Conservation (phyloP, 2,329 filamentous ascomycete genomes). For the Seiridium cupressi region DNA sequence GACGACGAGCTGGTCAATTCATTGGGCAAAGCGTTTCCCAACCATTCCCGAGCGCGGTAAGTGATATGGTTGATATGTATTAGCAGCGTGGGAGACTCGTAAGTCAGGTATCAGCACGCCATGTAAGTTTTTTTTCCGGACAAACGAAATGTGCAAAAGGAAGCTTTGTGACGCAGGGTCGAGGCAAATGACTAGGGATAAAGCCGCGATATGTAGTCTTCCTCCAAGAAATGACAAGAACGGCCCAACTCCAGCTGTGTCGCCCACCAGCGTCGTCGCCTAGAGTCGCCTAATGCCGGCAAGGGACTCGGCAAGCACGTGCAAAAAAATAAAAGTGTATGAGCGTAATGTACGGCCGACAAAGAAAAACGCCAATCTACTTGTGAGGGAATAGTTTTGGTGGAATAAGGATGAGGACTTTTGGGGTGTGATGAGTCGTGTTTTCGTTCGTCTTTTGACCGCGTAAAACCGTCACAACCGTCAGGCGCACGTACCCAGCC, state of each 20-base stretch:
- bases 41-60: background rate
- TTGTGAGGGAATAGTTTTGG: background rate
- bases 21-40: background rate
- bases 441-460: constrained; percentile 10
- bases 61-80: background rate
- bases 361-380: background rate
- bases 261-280: background rate
- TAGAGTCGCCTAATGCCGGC: background rate
- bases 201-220: background rate
- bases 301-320: background rate
- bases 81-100: background rate
- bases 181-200: background rate
- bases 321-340: background rate
- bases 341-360: background rate
- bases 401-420: background rate
- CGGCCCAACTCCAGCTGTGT: background rate
- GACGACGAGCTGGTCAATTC: too few relatives aligned
- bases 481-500: background rate
- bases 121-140: background rate
- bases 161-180: background rate
- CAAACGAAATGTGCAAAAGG: background rate
- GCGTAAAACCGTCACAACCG: constrained; percentile 8
- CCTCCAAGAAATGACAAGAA: background rate
- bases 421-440: constrained; percentile 8
- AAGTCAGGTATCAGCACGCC: background rate